Evolutionary conservation across 179 eudicot genomes (phyloP).

Genomic region (Heliamphora pulchella): DNA sequence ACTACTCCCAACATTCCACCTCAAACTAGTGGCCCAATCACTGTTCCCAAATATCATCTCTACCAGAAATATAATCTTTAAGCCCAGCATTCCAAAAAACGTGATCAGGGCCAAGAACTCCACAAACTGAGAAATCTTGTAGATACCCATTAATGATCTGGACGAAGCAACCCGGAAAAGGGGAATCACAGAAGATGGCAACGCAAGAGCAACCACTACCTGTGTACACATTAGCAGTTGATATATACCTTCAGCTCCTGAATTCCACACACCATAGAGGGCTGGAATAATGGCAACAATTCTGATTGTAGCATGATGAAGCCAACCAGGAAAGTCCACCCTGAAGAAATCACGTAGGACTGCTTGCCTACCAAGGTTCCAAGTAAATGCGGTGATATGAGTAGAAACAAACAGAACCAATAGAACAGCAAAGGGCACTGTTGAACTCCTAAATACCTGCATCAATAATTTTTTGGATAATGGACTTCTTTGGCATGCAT

Average conservation of each 20-base stretch:
- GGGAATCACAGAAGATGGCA: conserved; percentile 85
- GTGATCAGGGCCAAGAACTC: conserved; percentile 57
- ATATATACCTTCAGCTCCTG: conserved; percentile 84
- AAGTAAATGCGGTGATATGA: conserved; percentile 46
- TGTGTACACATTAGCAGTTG: conserved; percentile 72
- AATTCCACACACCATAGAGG: conserved; percentile 58
- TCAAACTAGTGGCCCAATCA: conserved; percentile 68
- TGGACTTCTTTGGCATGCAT: neutral
- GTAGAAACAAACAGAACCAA: conserved; percentile 39
- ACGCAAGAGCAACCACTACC: conserved; percentile 69
- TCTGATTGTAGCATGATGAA: conserved; percentile 75
- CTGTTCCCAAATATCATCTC: conserved; percentile 79
- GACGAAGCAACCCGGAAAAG: conserved; percentile 82
- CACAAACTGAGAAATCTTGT: conserved; percentile 52
- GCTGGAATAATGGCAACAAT: conserved; percentile 62
- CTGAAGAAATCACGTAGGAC: conserved; percentile 51
- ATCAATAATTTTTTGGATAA: conserved; percentile 4
- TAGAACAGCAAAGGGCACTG: conserved; percentile 48
- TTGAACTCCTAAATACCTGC: conserved; percentile 65
- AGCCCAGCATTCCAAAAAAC: conserved; percentile 63
- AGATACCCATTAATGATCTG: conserved; percentile 63
- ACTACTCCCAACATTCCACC: conserved; percentile 49
- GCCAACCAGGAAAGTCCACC: conserved; percentile 78
- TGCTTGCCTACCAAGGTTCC: conserved; percentile 68
- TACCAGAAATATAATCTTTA: conserved; percentile 51